Evolutionary conservation across 805 yeast species (phyloP), one percentile per base, ranked within the genome.

Genomic region (Lipomyces starkeyi): DNA sequence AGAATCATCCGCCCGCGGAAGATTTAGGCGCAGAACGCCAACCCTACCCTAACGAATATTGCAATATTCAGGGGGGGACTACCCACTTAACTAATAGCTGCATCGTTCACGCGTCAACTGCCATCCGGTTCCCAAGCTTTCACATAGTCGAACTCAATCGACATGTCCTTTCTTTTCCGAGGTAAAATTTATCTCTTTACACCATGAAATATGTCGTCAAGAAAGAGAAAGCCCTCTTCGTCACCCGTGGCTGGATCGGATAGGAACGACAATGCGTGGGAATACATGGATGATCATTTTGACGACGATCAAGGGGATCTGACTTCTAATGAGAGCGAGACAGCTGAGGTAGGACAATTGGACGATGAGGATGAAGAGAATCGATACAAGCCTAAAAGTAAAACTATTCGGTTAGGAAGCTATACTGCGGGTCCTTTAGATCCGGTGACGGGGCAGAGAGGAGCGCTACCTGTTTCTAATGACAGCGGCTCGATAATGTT

Each of bases 381-480:
- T 37, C 52, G 22, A 2, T 27, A 37, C 25, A 59, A 32, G 54
- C 66, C 73, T 7, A 55, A 34, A 11, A 59, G 67, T 37, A 40
- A 58, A 22, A 53, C 66, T 1, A 67, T 67, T 27, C 43, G 68
- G 35, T 61, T 69, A 13, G 71, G 73, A 25, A 61, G 40, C 20
- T 65, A 63, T 29, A 70, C 73, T 2, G 61, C 73, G 1, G 77
- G 76, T 27, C 74, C 75, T n/a, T 22, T 76, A 22, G 77, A 76
- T 54, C 72, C 68, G 8, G 62, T 60, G 1, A 61, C 73, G 17
- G 78, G 79, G 22, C 78, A 76, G 65, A 66, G 76, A 13, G 64
- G 76, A 7, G 80, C 78, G 53, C 73, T 78, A 27, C 80, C 79
- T 1, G 37, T 63, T 3, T 57, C 59, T 0, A 62, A 40, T 13